phyloP scores from a whole-genome alignment of 2,329 filamentous ascomycete genomes.

The Fusarium cicatricum region DNA sequence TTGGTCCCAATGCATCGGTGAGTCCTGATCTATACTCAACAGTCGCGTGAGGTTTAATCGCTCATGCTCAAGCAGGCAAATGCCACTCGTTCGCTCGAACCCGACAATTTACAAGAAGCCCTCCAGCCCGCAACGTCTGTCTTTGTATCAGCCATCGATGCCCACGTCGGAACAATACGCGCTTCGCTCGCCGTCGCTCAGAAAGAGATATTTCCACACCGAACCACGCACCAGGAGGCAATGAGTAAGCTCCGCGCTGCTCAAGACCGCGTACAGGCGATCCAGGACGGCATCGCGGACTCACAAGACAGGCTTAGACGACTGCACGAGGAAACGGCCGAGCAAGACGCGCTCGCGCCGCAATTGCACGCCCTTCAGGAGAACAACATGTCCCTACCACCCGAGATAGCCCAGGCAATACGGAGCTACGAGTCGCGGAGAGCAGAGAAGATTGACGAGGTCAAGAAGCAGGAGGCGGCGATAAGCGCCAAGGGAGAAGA shows the following conservation, averaged over 20 bases:
- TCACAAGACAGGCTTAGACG: conserved; percentile 27
- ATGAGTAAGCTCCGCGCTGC: conserved; percentile 32
- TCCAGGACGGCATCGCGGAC: conserved; percentile 34
- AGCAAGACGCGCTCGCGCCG: conserved; percentile 37
- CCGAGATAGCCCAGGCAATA: conserved; percentile 41
- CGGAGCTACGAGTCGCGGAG: conserved; percentile 38
- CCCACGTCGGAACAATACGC: conserved; percentile 36
- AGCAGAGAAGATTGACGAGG: conserved; percentile 40
- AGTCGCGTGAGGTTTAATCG: neutral
- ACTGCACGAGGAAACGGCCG: conserved; percentile 37
- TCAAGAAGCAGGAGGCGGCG: conserved; percentile 35
- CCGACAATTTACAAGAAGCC: conserved; percentile 33
- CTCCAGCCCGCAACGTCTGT: conserved; percentile 34
- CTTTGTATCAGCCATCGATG: conserved; percentile 35
- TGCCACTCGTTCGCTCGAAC: conserved; percentile 32
- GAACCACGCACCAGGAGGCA: conserved; percentile 38
- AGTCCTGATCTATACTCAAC: neutral
- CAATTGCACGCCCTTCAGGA: conserved; percentile 41
- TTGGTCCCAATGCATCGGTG: conserved; percentile 26
- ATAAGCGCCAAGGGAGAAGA: conserved; percentile 33
- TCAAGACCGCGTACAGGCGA: conserved; percentile 30
- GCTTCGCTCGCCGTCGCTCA: conserved; percentile 35
- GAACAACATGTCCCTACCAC: conserved; percentile 40
- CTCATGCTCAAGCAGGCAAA: conserved; percentile 19
- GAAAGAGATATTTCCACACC: conserved; percentile 42